Evolutionary conservation across 768 basidiomycete genomes (phyloP), one percentile per base, ranked within the genome.

Genomic region (Agrocybe praecox): DNA sequence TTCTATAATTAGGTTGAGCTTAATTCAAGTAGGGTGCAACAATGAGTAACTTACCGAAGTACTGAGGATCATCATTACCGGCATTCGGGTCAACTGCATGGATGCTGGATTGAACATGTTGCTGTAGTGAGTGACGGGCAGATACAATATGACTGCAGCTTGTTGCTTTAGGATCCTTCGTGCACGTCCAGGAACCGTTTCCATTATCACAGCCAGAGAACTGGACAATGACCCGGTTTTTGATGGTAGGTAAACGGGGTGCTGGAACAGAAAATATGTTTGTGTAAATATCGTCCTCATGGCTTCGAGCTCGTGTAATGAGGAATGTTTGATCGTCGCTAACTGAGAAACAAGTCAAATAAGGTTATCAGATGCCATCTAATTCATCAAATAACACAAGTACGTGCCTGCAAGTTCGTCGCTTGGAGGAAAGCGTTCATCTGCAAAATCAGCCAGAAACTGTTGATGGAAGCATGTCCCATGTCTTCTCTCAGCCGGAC

Each of bases 221-320:
- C n/a, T 56, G 46, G 17, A 64, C 60, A 9, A 61, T 46, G 0
- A 55, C 60, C 9, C 63, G 47, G 21, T 50, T 45, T 49, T 64
- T 64, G 18, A 63, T 49, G 17, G 45, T 60, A 19, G 50, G 8
- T 9, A 47, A 19, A 29, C 53, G 14, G 21, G 17, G 52, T 8
- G 60, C 45, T 23, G 57, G 56, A 2, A 59, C 53, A 10, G 57
- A 61, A 36, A 64, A 59, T 15, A 53, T 23, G 32, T 52, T 52
- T 2, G 26, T 45, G 19, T 40, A 52, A 18, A 26, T 43, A 19
- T 19, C 56, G 15, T 44, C 57, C 26, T 46, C 19, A 1, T 44
- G 21, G 9, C 26, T 22, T 24, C 58, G 57, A 21, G 46, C n/a
- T 15, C 54, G 42, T 34, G 53, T 57, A 2, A 58, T 51, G 3